These are phyloP conservation scores for Batrachochytrium dendrobatidis DNA, from an alignment of 371 early-diverging fungal species.

Conservation along the genomic window DNA sequence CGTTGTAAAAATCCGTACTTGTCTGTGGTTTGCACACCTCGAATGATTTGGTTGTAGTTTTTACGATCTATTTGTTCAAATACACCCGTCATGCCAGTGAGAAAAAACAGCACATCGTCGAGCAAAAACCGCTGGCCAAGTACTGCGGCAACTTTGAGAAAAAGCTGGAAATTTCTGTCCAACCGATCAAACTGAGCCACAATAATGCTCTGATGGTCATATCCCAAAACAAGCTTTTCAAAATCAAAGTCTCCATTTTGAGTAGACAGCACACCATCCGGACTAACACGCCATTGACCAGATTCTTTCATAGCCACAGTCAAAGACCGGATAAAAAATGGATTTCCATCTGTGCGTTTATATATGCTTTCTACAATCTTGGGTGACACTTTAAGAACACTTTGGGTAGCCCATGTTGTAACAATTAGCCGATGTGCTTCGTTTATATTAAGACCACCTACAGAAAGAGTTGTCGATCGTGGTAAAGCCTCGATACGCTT, in stretches of 20 bases:
- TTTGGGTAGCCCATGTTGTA: conserved; percentile 19
- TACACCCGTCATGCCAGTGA: conserved; percentile 26
- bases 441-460: conserved; percentile 30
- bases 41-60: conserved; percentile 13
- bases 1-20: conserved; percentile 36
- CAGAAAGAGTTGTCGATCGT: conserved; percentile 5
- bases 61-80: conserved; percentile 18
- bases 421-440: conserved; percentile 37
- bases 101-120: conserved; percentile 38
- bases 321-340: conserved; percentile 37
- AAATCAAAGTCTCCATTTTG: conserved; percentile 31
- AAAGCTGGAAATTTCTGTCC: conserved; percentile 40
- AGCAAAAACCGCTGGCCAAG: conserved; percentile 40
- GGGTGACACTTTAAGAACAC: conserved; percentile 16
- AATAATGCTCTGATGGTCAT: conserved; percentile 39
- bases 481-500: conserved; percentile 4
- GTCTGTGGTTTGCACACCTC: conserved; percentile 27
- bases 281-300: conserved; percentile 29
- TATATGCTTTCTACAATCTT: conserved; percentile 30
- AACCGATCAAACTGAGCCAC: conserved; percentile 46
- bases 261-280: conserved; percentile 21
- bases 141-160: conserved; percentile 43
- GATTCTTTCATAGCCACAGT: conserved; percentile 38
- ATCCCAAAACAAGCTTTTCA: conserved; percentile 31
- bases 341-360: conserved; percentile 41